A percentile compares a stretch with the other conserved stretches of the same genome.
These are phyloP conservation scores for Macrotyloma uniflorum DNA, from an alignment of 306 rosid species.

Conservation along the genomic window DNA sequence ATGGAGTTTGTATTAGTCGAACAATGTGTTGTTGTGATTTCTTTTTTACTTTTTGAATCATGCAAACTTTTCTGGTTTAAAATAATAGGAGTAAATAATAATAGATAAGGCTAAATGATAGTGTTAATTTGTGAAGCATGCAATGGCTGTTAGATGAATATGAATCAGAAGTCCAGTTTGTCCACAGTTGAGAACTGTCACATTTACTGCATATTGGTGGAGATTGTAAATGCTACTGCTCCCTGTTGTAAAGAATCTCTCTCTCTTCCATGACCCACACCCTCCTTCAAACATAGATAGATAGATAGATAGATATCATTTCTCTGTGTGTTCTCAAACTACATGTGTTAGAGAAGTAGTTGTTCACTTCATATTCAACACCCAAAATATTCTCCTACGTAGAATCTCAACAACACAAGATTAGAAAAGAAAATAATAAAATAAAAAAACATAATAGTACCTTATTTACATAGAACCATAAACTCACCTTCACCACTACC, in stretches of 20 bases:
- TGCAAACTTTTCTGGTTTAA: too few species aligned
- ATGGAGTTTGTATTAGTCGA: too few species aligned
- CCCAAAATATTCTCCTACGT: conserved; percentile 20
- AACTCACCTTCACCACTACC: neutral
- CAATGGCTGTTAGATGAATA: neutral
- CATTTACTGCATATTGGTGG: conserved; percentile 26
- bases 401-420: neutral
- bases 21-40: too few species aligned
- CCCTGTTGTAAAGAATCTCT: neutral
- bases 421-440: neutral
- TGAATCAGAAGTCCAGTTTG: neutral
- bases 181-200: neutral
- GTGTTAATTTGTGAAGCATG: neutral
- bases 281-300: neutral
- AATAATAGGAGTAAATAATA: too few species aligned
- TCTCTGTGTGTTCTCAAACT: neutral
- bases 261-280: neutral
- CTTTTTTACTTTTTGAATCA: too few species aligned
- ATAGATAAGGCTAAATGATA: neutral
- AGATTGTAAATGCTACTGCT: conserved; percentile 15
- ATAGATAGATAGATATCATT: neutral
- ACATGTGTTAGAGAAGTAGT: conserved; percentile 10
- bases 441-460: neutral
- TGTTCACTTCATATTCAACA: neutral
- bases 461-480: neutral